These are phyloP conservation scores for Colletotrichum truncatum DNA, from an alignment of 2,329 filamentous ascomycete species.

Conservation along the genomic window DNA sequence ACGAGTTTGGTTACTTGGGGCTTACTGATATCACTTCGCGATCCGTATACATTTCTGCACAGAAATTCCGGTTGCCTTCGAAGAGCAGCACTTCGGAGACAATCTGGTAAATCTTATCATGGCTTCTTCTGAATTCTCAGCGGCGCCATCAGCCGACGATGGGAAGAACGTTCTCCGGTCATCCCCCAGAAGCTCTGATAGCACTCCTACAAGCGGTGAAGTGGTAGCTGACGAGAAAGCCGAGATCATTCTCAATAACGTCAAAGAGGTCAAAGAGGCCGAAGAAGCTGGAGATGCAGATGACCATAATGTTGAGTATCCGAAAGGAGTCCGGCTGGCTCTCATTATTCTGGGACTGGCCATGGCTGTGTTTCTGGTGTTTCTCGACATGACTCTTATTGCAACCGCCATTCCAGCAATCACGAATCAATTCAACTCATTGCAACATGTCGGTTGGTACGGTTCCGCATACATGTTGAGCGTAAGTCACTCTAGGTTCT, in stretches of 20 bases:
- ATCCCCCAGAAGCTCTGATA: too few relatives aligned
- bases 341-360: conserved; percentile 60
- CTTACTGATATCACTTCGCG: neutral
- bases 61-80: too few relatives aligned
- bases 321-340: conserved; percentile 47
- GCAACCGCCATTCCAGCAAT: conserved; percentile 56
- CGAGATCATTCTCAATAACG: neutral
- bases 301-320: conserved; percentile 3
- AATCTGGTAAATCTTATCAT: neutral
- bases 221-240: neutral
- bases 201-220: too few relatives aligned
- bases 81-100: neutral
- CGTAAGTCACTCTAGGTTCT: conserved; percentile 41
- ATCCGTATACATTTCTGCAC: too few relatives aligned
- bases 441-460: conserved; percentile 66
- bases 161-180: too few relatives aligned
- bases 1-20: neutral
- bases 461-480: conserved; percentile 54
- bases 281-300: neutral
- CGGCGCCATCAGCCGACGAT: too few relatives aligned
- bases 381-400: conserved; percentile 25
- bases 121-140: neutral
- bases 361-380: conserved; percentile 61
- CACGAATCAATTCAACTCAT: conserved; percentile 58
- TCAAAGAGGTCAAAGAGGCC: neutral